phyloP scores from a whole-genome alignment of 2,329 filamentous ascomycete species.

The Curvularia hawaiiensis region DNA sequence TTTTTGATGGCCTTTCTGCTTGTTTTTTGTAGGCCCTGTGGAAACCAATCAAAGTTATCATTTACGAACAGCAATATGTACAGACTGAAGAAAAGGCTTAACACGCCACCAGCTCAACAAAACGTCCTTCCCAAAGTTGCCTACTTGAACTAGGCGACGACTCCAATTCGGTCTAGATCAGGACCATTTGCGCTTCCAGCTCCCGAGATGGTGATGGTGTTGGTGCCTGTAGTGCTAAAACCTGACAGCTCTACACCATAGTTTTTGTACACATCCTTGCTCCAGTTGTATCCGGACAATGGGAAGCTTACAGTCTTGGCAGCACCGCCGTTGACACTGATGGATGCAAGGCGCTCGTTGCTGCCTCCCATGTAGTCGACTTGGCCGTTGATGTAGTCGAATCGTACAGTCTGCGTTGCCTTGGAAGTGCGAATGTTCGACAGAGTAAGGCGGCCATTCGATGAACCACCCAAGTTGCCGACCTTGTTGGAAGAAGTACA shows the following conservation, averaged over 20 bases:
- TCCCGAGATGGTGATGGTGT: slow-evolving; percentile 23
- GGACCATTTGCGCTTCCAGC: slow-evolving; percentile 16
- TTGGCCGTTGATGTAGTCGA: slow-evolving; percentile 28
- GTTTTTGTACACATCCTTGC: slow-evolving; percentile 18
- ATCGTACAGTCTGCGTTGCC: slow-evolving; percentile 20
- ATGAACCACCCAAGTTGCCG: slow-evolving; percentile 24
- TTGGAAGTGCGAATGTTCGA: slow-evolving; percentile 26
- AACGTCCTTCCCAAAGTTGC: background rate
- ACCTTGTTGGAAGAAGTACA: slow-evolving; percentile 26
- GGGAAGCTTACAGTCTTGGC: slow-evolving; percentile 27
- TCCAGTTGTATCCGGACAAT: slow-evolving; percentile 26
- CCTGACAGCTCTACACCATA: slow-evolving; percentile 25
- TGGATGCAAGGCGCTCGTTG: slow-evolving; percentile 24
- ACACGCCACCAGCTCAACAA: background rate
- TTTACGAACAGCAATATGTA: background rate
- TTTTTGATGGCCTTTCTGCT: no score
- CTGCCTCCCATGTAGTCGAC: slow-evolving; percentile 24
- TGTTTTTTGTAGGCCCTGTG: background rate
- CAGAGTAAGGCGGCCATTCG: slow-evolving; percentile 21
- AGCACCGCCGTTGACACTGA: slow-evolving; percentile 27
- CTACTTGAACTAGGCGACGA: background rate
- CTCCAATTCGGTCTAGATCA: slow-evolving; percentile 25
- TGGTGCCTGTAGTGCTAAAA: slow-evolving; percentile 23
- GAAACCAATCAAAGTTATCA: background rate
- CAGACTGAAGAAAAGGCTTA: background rate